phyloP scores from a whole-genome alignment of 129 eudicot species.

The Tagetes patula region DNA sequence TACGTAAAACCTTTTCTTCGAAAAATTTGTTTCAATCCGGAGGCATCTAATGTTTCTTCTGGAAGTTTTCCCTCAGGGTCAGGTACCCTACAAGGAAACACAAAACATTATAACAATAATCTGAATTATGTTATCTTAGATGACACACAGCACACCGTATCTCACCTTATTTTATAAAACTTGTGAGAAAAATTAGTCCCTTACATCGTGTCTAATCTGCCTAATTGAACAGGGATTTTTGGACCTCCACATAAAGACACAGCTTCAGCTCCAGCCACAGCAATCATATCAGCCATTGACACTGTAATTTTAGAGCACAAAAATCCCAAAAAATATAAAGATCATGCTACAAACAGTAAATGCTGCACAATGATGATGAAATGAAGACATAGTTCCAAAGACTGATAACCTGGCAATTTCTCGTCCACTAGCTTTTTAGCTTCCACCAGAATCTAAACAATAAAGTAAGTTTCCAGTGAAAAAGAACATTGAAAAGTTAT shows the following conservation, averaged over 20 bases:
- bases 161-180: conserved; percentile 34
- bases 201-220: conserved; percentile 88
- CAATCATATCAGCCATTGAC: conserved; percentile 90
- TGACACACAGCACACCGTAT: conserved; percentile 12
- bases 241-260: conserved; percentile 94
- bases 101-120: conserved; percentile 15
- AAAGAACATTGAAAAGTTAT: neutral
- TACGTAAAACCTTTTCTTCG: conserved; percentile 86
- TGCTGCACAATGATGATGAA: neutral
- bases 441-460: conserved; percentile 66
- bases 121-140: conserved; percentile 16
- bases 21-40: conserved; percentile 63
- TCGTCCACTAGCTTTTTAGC: conserved; percentile 70
- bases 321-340: neutral
- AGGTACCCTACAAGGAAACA: conserved; percentile 55
- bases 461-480: conserved; percentile 31
- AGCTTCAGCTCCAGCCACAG: conserved; percentile 93
- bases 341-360: conserved; percentile 1
- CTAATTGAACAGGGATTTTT: conserved; percentile 64
- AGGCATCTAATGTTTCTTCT: conserved; percentile 78
- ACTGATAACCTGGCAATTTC: conserved; percentile 49
- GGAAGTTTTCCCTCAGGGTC: conserved; percentile 96
- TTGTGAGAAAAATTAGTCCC: conserved; percentile 21
- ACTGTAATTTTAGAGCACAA: conserved; percentile 36
- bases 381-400: neutral